Evolutionary conservation across 1,284 basidiomycete genomes (phyloP), one percentile per base, ranked within the genome.

Genomic region (Microbotryum intermedium): DNA sequence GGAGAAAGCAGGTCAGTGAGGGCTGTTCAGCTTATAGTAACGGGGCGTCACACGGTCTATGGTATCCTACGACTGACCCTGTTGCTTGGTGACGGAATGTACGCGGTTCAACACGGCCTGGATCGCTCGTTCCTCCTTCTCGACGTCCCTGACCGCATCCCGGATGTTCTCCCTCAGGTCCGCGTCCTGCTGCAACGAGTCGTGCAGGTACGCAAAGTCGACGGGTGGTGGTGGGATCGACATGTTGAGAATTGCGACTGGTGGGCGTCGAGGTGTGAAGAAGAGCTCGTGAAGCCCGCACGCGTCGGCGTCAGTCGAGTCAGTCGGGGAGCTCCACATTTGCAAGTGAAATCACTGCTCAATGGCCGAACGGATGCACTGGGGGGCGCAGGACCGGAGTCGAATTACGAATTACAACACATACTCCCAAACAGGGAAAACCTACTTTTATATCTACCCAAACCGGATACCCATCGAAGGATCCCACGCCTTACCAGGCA

Each of bases 101-200:
- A 60, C 59, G 16, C 59, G 34, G 8, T 51, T 44, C 28, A 67
- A 51, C 13, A 62, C 56, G 8, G 64, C 57, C 28, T 57, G 23
- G 21, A 52, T 21, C 1, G 55, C 47, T 3, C 64, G 39, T n/a
- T 62, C 53, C 2, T 63, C 62, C 26, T 53, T 52, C 39, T 69
- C 68, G 46, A 69, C 30, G 8, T 58, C 59, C 10, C 58, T 57
- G 9, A 62, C 58, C 23, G 53, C 55, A 25, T 67, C 66, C n/a
- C 64, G 54, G 25, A 69, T 63, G 23, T 53, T 55, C 49, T 69
- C 68, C 20, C 68, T 52, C 44, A 67, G 57, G 8, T 62, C 60
- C 6, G 60, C 54, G 51, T 68, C 67, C 26, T 28, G 34, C 42
- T 62, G 55, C 43, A 68, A 62, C 29, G 52, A 55, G 28, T 49